phyloP scores from a whole-genome alignment of 257 asterid genomes.

The Coffea canephora region DNA sequence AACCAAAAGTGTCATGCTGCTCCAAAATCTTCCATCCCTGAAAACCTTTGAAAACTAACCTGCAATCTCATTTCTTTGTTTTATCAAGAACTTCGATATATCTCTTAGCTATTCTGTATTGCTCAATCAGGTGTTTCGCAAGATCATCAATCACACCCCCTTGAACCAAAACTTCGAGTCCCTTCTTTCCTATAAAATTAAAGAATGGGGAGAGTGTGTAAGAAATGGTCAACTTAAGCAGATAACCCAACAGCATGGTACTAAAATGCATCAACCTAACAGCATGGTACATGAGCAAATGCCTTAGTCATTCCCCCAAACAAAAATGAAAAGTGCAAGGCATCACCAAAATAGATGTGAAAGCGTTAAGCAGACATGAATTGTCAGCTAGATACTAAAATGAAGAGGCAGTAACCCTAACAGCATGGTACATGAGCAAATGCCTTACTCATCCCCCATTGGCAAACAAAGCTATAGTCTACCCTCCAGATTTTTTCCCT shows the following conservation, averaged over 20 bases:
- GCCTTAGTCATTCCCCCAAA: not conserved
- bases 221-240: slow-evolving; percentile 9
- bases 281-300: not conserved
- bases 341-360: too few relatives aligned
- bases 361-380: too few relatives aligned
- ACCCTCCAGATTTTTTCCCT: not conserved
- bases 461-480: too few relatives aligned
- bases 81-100: slow-evolving; percentile 90
- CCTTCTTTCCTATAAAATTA: slow-evolving; percentile 67
- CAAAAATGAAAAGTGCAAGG: too few relatives aligned
- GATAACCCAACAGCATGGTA: not conserved
- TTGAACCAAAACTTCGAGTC: slow-evolving; percentile 86
- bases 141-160: slow-evolving; percentile 96
- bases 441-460: not conserved
- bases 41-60: slow-evolving; percentile 35
- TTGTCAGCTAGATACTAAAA: not conserved
- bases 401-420: not conserved
- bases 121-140: slow-evolving; percentile 77
- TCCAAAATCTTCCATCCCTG: too few relatives aligned
- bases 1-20: too few relatives aligned
- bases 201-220: not conserved
- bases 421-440: not conserved
- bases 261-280: not conserved
- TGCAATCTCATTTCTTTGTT: slow-evolving; percentile 61
- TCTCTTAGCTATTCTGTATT: slow-evolving; percentile 68